Evolutionary conservation across 495 filamentous ascomycete species (phyloP).

Genomic region (Tuber indicum): DNA sequence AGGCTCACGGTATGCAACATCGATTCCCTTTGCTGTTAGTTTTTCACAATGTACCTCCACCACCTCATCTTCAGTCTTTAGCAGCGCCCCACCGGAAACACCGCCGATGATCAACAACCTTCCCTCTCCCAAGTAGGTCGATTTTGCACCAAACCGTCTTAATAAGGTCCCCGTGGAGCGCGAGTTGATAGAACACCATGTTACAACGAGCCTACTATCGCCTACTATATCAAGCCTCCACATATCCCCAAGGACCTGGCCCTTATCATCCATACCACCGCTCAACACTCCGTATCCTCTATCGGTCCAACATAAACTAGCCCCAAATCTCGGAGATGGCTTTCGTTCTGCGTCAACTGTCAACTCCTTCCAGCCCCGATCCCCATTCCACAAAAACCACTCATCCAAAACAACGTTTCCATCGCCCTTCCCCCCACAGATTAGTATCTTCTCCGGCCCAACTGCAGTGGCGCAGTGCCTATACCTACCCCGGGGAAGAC

Average conservation of each 20-base stretch:
- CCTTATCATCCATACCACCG: constrained; percentile 39
- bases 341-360: constrained; percentile 36
- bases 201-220: constrained; percentile 23
- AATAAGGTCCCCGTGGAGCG: constrained; percentile 33
- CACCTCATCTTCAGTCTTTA: constrained; percentile 36
- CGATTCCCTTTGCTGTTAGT: constrained; percentile 26
- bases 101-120: constrained; percentile 36
- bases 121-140: constrained; percentile 27
- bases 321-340: constrained; percentile 44
- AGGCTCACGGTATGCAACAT: constrained; percentile 18
- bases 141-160: constrained; percentile 38
- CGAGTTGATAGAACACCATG: constrained; percentile 37
- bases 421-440: constrained; percentile 65
- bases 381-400: constrained; percentile 59
- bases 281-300: constrained; percentile 33
- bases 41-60: constrained; percentile 38
- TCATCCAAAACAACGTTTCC: constrained; percentile 52
- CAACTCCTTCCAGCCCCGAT: constrained; percentile 50
- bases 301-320: constrained; percentile 45
- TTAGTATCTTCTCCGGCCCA: constrained; percentile 49
- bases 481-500: constrained; percentile 61
- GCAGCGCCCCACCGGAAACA: constrained; percentile 30
- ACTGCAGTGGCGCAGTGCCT: constrained; percentile 63
- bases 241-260: constrained; percentile 36
- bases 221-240: constrained; percentile 36